These are phyloP conservation scores for Trichophyton mentagrophytes DNA, from an alignment of 2,329 filamentous ascomycete species.

Conservation along the genomic window DNA sequence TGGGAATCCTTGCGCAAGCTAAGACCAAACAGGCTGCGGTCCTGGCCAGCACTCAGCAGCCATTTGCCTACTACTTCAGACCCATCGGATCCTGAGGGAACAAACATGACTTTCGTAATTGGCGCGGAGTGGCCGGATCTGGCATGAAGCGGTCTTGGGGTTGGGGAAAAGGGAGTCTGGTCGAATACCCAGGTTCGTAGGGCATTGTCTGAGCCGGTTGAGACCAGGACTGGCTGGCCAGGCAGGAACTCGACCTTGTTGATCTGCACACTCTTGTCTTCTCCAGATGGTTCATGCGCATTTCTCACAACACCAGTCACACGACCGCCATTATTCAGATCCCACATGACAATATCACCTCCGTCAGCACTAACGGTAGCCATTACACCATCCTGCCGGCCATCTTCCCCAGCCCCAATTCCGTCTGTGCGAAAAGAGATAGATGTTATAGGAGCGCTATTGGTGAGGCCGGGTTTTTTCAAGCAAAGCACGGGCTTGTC, in stretches of 20 bases:
- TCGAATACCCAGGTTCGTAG: slow-evolving; percentile 96
- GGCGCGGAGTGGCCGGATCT: slow-evolving; percentile 81
- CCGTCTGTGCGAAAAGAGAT: slow-evolving; percentile 88
- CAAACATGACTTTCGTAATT: slow-evolving; percentile 67
- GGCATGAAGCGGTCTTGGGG: slow-evolving; percentile 72
- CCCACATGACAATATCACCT: slow-evolving; percentile 92
- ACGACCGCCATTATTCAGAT: slow-evolving; percentile 76
- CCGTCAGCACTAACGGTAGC: slow-evolving; percentile 67
- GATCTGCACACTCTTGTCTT: slow-evolving; percentile 55
- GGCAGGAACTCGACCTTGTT: slow-evolving; percentile 79
- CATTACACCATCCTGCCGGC: slow-evolving; percentile 79
- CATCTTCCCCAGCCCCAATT: slow-evolving; percentile 75
- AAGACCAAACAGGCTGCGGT: slow-evolving; percentile 91
- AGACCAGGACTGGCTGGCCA: slow-evolving; percentile 80
- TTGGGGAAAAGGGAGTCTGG: slow-evolving; percentile 73
- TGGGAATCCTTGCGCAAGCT: slow-evolving; percentile 90
- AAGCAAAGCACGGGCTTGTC: slow-evolving; percentile 62
- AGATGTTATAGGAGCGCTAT: slow-evolving; percentile 53
- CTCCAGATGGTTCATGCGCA: slow-evolving; percentile 56
- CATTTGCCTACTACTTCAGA: slow-evolving; percentile 83
- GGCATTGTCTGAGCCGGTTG: slow-evolving; percentile 84
- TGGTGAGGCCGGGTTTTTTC: slow-evolving; percentile 48
- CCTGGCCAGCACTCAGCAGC: slow-evolving; percentile 78
- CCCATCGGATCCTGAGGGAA: slow-evolving; percentile 80
- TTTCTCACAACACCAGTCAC: slow-evolving; percentile 76